A percentile compares a stretch with the other conserved stretches of the same genome.
phyloP scores from a whole-genome alignment of 805 yeast species.

The Sugiyamaella boreocaroliniensis region DNA sequence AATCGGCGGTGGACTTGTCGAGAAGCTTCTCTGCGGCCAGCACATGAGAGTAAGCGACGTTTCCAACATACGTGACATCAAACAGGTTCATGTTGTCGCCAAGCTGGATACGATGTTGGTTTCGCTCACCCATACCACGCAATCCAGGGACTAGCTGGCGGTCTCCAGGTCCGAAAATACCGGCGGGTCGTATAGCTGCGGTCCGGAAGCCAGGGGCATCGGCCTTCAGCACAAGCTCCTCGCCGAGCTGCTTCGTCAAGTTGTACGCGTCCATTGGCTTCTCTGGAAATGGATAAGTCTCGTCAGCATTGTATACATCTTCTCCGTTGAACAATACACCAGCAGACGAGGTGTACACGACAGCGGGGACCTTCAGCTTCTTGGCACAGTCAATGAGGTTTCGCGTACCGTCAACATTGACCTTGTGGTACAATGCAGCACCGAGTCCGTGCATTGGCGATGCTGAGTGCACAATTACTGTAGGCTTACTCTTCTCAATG shows the following conservation, averaged over 20 bases:
- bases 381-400: constrained; percentile 63
- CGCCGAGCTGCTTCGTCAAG: constrained; percentile 90
- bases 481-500: constrained; percentile 50
- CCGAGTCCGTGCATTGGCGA: constrained; percentile 90
- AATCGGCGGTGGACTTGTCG: constrained; percentile 33
- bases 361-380: constrained; percentile 41
- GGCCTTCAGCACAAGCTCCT: constrained; percentile 67
- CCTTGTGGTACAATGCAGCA: constrained; percentile 78
- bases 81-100: constrained; percentile 92
- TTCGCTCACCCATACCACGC: constrained; percentile 69
- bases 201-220: constrained; percentile 63
- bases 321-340: constrained; percentile 97
- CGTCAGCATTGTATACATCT: constrained; percentile 87
- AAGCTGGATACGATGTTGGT: constrained; percentile 86
- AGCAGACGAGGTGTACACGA: constrained; percentile 94
- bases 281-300: constrained; percentile 85
- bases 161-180: constrained; percentile 98
- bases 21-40: constrained; percentile 77
- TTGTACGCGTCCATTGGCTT: constrained; percentile 95
- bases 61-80: constrained; percentile 98
- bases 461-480: constrained; percentile 88
- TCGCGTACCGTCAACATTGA: constrained; percentile 83
- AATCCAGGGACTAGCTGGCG: constrained; percentile 93
- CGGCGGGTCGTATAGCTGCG: constrained; percentile 91
- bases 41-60: constrained; percentile 95